Conservation (phyloP, 2,329 filamentous ascomycete species). For the Nemania sp. region DNA sequence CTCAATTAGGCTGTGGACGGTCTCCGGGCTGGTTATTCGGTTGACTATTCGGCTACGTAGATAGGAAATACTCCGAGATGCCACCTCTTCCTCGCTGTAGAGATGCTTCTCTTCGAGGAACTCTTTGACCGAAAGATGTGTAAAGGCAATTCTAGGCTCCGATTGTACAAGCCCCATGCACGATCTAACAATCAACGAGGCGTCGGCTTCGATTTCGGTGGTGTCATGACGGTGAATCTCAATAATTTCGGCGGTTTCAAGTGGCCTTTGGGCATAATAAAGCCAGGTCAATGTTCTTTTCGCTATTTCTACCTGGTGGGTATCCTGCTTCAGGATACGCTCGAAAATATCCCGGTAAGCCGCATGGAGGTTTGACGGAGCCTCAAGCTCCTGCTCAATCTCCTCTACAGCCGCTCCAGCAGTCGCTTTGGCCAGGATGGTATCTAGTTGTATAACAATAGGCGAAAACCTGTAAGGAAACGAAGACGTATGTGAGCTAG, state of each 20-base stretch:
- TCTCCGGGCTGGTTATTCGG: neutral
- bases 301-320: neutral
- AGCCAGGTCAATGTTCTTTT: neutral
- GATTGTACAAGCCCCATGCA: neutral
- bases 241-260: neutral
- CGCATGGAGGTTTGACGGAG: neutral
- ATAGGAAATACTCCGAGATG: neutral
- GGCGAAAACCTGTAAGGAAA: neutral
- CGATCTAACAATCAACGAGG: neutral
- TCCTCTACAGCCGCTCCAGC: neutral
- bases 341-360: neutral
- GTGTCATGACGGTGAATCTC: neutral
- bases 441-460: neutral
- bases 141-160: neutral
- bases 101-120: neutral
- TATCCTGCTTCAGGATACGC: neutral
- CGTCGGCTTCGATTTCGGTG: neutral
- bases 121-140: neutral
- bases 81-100: neutral
- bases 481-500: neutral
- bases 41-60: neutral
- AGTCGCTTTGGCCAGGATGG: neutral
- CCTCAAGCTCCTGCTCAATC: neutral
- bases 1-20: neutral
- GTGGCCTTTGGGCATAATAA: neutral